A percentile compares a stretch with the other conserved stretches of the same genome.
Evolutionary conservation across 495 filamentous ascomycete genomes (phyloP).

Genomic region (Lepraria neglecta): DNA sequence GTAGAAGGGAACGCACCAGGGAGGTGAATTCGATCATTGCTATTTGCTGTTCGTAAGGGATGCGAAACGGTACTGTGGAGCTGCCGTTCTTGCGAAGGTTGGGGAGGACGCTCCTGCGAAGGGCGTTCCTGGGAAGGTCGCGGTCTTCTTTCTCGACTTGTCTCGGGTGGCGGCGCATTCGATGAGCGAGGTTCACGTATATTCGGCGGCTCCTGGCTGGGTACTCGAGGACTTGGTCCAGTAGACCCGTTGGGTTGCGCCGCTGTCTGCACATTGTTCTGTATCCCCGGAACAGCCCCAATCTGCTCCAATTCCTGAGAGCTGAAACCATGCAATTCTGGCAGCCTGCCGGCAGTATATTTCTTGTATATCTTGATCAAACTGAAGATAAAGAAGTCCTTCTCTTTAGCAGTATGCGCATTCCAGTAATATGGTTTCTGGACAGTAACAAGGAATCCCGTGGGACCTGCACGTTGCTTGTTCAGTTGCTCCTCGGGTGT

Average conservation of each 20-base stretch:
- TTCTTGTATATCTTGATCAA: slow-evolving; percentile 92
- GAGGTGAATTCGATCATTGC: slow-evolving; percentile 27
- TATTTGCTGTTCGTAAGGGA: slow-evolving; percentile 20
- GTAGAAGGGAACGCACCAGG: slow-evolving; percentile 28
- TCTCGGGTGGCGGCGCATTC: slow-evolving; percentile 11
- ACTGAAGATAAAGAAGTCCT: slow-evolving; percentile 95
- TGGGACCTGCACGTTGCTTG: slow-evolving; percentile 68
- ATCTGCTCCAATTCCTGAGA: slow-evolving; percentile 68
- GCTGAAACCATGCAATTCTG: slow-evolving; percentile 75
- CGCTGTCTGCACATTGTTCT: background rate
- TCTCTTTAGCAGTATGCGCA: slow-evolving; percentile 83
- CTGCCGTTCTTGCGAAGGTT: slow-evolving; percentile 18
- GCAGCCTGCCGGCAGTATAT: slow-evolving; percentile 82
- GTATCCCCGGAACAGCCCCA: slow-evolving; percentile 42
- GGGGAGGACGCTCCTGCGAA: slow-evolving; percentile 17
- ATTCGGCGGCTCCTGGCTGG: slow-evolving; percentile 18
- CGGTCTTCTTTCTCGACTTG: slow-evolving; percentile 21
- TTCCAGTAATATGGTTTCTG: slow-evolving; percentile 97
- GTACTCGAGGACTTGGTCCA: slow-evolving; percentile 24
- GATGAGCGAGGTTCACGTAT: slow-evolving; percentile 20
- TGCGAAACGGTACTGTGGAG: slow-evolving; percentile 24
- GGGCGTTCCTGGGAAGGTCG: slow-evolving; percentile 39
- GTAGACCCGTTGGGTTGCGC: slow-evolving; percentile 19
- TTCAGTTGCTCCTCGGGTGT: slow-evolving; percentile 56
- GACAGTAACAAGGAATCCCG: slow-evolving; percentile 83